A percentile compares a stretch with the other conserved stretches of the same genome.
phyloP scores from a whole-genome alignment of 2,329 filamentous ascomycete genomes.

The Fusarium veterinarium region DNA sequence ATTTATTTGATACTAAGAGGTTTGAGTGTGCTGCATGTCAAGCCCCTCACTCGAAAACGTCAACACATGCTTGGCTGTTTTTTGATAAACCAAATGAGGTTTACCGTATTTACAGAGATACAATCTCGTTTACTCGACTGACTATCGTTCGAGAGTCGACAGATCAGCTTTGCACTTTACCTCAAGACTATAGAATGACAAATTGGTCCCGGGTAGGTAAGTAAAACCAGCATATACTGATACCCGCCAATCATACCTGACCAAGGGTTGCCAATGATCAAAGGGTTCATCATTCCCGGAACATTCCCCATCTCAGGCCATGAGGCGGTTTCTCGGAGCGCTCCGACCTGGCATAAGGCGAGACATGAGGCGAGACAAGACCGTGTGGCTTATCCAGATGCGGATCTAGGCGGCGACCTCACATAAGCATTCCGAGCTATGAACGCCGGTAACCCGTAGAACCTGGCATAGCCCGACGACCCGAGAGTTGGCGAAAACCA shows the following conservation, averaged over 20 bases:
- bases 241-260: not conserved
- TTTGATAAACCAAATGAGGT: not conserved
- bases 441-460: not conserved
- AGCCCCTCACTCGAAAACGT: not conserved
- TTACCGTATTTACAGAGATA: too few species aligned
- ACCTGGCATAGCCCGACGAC: not conserved
- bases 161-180: not conserved
- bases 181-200: not conserved
- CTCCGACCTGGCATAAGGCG: constrained; percentile 20
- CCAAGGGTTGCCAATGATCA: not conserved
- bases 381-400: constrained; percentile 4
- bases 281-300: constrained; percentile 3
- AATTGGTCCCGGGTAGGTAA: constrained; percentile 2
- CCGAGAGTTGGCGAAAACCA: not conserved
- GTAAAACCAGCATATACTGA: not conserved
- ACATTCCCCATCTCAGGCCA: constrained; percentile 23
- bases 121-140: not conserved
- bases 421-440: constrained; percentile 16
- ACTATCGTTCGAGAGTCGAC: not conserved
- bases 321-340: constrained; percentile 21
- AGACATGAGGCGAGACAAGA: constrained; percentile 5
- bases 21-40: not conserved
- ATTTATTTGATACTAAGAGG: not conserved
- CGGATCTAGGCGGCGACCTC: constrained; percentile 11
- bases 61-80: not conserved